Base-by-base conservation (phyloP, 2,329 filamentous ascomycete species). In the Magnaporthiopsis poae region DNA sequence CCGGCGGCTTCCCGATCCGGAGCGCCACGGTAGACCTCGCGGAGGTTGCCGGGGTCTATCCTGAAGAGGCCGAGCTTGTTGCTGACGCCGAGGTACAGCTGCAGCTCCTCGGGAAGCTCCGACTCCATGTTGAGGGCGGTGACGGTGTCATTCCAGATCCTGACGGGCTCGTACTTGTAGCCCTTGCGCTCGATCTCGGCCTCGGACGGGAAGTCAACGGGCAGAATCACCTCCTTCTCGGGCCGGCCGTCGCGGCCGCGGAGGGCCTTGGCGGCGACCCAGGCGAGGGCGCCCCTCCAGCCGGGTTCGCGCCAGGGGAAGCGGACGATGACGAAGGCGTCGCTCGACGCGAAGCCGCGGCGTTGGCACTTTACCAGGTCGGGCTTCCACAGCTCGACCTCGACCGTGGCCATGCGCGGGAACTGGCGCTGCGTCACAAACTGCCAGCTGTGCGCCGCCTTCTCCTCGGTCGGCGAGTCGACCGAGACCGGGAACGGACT, bases 341-440 rank as follows among this genome's bases (percentile, higher is more conserved):
- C 83, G 67, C 66, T 66, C 62, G 75, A 74, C 46, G 82, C 78
- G 63, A 77, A 72, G 21, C 77, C 78, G 1, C 81, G 79, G 46
- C 83, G 81, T 69, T 81, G 79, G 67, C 77, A 75, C 75, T 85
- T 85, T 73, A 74, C 79, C 63, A 82, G 77, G 75, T 91, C 88
- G 0, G 90, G 89, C 33, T 88, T 76, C 88, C 89, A 93, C 62
- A 89, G 79, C 71, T 88, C 85, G 33, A 87, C 82, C 67, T 80
- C 82, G 64, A 97, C 82, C 62, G 87, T 88, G 9, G 91, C 88
- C 65, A 98, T 81, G 60, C 82, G 83, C 1, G 91, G 87, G 70
- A 87, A 87, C 70, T 89, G 84, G 66, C 89, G 80, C 74, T 88
- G 85, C 0, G 90, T 91, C 74, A 92, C 80, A 73, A 90, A 88